Percentiles rank a stretch among this genome's conserved stretches.
Evolutionary conservation across 768 basidiomycete genomes (phyloP).

Genomic region (Tubosaeta brunneosetosa): DNA sequence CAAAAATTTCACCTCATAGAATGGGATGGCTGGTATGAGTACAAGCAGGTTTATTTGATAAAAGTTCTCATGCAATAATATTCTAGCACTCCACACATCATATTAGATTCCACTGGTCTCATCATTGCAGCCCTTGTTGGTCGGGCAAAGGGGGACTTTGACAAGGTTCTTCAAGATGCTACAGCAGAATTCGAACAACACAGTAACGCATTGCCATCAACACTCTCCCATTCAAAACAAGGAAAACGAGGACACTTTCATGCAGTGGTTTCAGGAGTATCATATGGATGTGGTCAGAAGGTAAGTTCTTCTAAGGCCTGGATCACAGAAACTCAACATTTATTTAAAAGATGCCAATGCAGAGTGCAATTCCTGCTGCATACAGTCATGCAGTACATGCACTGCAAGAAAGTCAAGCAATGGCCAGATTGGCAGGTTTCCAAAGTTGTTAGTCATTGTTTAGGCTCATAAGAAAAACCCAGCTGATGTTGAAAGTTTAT

Average conservation of each 20-base stretch:
- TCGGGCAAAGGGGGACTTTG: not conserved
- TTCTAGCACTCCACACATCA: too few species aligned
- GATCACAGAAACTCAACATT: too few species aligned
- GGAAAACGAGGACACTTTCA: conserved; percentile 1
- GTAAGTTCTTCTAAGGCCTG: not conserved
- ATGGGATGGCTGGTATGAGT: conserved; percentile 5
- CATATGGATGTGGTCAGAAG: not conserved
- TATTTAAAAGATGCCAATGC: not conserved
- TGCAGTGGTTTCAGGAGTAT: not conserved
- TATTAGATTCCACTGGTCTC: not conserved
- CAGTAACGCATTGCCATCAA: not conserved
- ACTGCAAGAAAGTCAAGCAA: not conserved
- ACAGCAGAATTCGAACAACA: not conserved
- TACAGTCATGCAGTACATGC: not conserved
- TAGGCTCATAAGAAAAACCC: too few species aligned
- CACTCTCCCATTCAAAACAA: not conserved
- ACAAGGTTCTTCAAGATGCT: not conserved
- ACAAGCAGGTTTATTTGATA: too few species aligned
- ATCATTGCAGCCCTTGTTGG: not conserved
- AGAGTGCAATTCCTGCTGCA: rapidly evolving
- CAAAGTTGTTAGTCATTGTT: not conserved
- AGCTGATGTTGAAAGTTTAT: too few species aligned
- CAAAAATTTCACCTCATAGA: not conserved
- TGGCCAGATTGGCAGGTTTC: not conserved
- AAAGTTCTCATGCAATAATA: too few species aligned